Percentiles rank a stretch among this genome's conserved stretches.
Evolutionary conservation across 2,329 filamentous ascomycete species (phyloP).

Genomic region (Daldinia sp.): DNA sequence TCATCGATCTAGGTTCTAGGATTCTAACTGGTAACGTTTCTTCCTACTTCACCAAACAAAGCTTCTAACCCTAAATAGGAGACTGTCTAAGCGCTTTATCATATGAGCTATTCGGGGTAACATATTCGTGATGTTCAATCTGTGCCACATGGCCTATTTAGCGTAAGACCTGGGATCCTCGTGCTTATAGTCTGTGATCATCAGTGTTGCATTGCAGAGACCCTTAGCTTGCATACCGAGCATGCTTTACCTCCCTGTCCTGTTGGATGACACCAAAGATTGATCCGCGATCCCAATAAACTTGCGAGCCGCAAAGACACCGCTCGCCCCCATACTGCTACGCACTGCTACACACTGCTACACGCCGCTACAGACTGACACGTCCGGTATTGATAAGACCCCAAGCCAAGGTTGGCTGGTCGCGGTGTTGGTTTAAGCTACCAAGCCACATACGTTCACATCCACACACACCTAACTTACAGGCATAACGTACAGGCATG

Average conservation of each 20-base stretch:
- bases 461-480: slow-evolving; percentile 3
- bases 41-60: slow-evolving; percentile 6
- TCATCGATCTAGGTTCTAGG: background rate
- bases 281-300: slow-evolving; percentile 34
- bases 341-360: background rate
- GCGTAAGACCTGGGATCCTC: slow-evolving; percentile 35
- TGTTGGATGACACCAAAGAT: slow-evolving; percentile 25
- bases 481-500: slow-evolving; percentile 23
- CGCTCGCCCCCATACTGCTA: slow-evolving; percentile 10
- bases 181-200: slow-evolving; percentile 40
- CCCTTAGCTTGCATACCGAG: slow-evolving; percentile 29
- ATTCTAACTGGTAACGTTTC: slow-evolving; percentile 38
- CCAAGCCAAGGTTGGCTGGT: slow-evolving; percentile 23
- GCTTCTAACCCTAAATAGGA: slow-evolving; percentile 17
- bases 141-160: slow-evolving; percentile 29
- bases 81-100: slow-evolving; percentile 15
- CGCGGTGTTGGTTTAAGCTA: slow-evolving; percentile 27
- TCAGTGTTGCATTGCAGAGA: slow-evolving; percentile 39
- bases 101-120: slow-evolving; percentile 36
- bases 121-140: slow-evolving; percentile 24
- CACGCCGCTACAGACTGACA: background rate
- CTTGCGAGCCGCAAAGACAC: slow-evolving; percentile 38
- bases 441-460: slow-evolving; percentile 27
- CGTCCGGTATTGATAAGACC: slow-evolving; percentile 23
- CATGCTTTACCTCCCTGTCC: slow-evolving; percentile 19